Evolutionary conservation across 2,329 filamentous ascomycete species (phyloP).

Genomic region (Apiospora hydei): DNA sequence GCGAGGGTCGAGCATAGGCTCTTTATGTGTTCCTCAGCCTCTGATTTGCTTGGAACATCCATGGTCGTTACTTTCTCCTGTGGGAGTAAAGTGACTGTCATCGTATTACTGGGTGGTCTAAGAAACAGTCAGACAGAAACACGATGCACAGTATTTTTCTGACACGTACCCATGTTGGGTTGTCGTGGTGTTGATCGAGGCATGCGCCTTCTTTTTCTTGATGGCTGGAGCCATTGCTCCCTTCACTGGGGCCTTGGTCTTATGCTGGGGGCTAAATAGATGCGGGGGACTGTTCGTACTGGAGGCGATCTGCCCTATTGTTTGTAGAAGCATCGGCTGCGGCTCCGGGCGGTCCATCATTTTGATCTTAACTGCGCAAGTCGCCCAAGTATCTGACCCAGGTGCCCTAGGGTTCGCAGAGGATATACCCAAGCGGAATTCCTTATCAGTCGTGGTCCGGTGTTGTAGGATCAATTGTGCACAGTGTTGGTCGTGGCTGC

Average conservation of each 20-base stretch:
- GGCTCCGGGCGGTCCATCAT: slow-evolving; percentile 7
- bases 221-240: not conserved
- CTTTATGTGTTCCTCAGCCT: not conserved
- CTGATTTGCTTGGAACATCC: not conserved
- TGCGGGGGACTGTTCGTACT: not conserved
- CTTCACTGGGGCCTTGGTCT: not conserved
- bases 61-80: not conserved
- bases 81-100: not conserved
- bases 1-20: not conserved
- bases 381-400: not conserved
- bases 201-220: not conserved
- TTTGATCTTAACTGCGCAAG: not conserved
- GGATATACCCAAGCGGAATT: not conserved
- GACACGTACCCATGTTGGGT: not conserved
- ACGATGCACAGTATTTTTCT: not conserved
- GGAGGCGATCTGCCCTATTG: not conserved
- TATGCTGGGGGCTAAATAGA: not conserved
- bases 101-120: not conserved
- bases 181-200: not conserved
- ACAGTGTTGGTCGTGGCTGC: slow-evolving; percentile 2
- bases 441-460: not conserved
- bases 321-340: not conserved
- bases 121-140: not conserved
- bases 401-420: not conserved
- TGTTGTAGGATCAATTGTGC: not conserved